Percentiles rank a stretch among this genome's conserved stretches.
Conservation (phyloP, 768 basidiomycete genomes). For the Pleurotus pulmonarius region DNA sequence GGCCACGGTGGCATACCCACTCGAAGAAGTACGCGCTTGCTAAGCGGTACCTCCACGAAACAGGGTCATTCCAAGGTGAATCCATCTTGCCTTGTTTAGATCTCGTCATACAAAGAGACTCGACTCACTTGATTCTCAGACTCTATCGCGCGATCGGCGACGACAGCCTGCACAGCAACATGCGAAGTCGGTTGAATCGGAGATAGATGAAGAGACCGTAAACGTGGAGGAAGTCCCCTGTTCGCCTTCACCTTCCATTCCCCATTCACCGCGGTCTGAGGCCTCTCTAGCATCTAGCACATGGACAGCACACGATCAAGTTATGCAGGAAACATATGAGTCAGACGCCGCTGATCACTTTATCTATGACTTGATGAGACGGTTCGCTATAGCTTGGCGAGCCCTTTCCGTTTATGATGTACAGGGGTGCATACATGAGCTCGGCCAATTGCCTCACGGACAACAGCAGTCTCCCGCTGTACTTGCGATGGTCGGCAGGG, state of each 20-base stretch:
- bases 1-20: slow-evolving; percentile 42
- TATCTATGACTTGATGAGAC: slow-evolving; percentile 75
- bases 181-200: slow-evolving; percentile 65
- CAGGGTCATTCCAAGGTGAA: slow-evolving; percentile 54
- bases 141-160: slow-evolving; percentile 53
- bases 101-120: background rate
- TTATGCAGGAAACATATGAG: slow-evolving; percentile 69
- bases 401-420: slow-evolving; percentile 76
- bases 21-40: slow-evolving; percentile 71
- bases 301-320: slow-evolving; percentile 69
- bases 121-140: slow-evolving; percentile 19
- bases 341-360: slow-evolving; percentile 76
- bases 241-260: slow-evolving; percentile 59
- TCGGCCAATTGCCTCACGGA: slow-evolving; percentile 70
- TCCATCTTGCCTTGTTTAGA: background rate
- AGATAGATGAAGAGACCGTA: slow-evolving; percentile 62
- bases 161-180: slow-evolving; percentile 50
- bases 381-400: slow-evolving; percentile 77
- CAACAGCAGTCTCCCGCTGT: slow-evolving; percentile 78
- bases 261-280: slow-evolving; percentile 63
- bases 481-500: slow-evolving; percentile 78
- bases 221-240: slow-evolving; percentile 45
- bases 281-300: slow-evolving; percentile 57
- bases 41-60: slow-evolving; percentile 54
- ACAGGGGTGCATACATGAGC: slow-evolving; percentile 65